Evolutionary conservation across 1,284 basidiomycete genomes (phyloP).

Genomic region (Papiliotrema flavescens): DNA sequence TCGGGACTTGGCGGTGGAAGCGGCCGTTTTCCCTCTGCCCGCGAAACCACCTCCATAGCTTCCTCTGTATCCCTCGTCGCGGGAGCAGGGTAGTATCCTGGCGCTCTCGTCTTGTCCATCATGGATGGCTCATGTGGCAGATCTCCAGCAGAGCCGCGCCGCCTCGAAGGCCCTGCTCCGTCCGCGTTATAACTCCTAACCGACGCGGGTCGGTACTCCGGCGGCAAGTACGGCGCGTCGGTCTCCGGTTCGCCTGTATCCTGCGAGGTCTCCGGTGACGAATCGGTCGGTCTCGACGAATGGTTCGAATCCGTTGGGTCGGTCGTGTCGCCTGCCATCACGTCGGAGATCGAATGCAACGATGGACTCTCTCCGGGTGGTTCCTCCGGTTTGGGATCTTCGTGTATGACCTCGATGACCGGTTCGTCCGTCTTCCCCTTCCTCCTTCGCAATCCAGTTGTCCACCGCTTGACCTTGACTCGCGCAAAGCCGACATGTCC

Average conservation of each 20-base stretch:
- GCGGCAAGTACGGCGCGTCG: conserved; percentile 11
- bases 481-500: conserved; percentile 12
- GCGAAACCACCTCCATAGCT: conserved; percentile 38
- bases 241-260: background rate
- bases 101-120: conserved; percentile 40
- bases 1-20: conserved; percentile 12
- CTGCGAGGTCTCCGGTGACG: background rate
- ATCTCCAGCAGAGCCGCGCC: background rate
- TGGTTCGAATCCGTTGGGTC: conserved; percentile 1
- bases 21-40: conserved; percentile 38
- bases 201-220: conserved; percentile 28
- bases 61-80: conserved; percentile 43
- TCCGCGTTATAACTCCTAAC: conserved; percentile 10
- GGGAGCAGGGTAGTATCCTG: conserved; percentile 47
- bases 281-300: background rate
- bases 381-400: conserved; percentile 13
- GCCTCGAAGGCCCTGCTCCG: background rate
- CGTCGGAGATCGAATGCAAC: background rate
- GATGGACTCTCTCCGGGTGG: background rate
- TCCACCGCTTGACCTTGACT: conserved; percentile 37
- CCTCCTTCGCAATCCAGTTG: conserved; percentile 19
- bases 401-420: conserved; percentile 11
- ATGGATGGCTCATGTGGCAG: background rate
- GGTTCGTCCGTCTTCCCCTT: conserved; percentile 5
- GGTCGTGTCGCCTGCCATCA: conserved; percentile 1